Base-by-base conservation (phyloP, 1,284 basidiomycete genomes). In the Erythrobasidium hasegawianum region DNA sequence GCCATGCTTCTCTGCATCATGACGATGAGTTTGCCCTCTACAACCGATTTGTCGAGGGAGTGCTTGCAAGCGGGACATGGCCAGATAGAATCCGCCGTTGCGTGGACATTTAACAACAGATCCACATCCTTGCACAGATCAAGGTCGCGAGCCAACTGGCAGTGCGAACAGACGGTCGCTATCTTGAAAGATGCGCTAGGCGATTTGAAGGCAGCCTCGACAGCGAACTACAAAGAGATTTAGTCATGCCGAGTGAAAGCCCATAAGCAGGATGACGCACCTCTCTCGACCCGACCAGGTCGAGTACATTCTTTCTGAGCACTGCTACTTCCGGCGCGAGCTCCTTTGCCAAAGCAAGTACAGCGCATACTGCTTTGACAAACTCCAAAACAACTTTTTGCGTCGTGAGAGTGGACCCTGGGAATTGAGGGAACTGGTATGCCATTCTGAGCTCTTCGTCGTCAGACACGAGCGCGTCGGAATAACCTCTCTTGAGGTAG, bases 111-210 rank as follows among this genome's bases (percentile, higher is more conserved):
- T 2, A 68, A 52, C 29, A 92, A 80, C 47, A 96, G 83, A 69
- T 93, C 90, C 5, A 86, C 82, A 77, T 97, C 94, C n/a, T 94
- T 85, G 76, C 93, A 96, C 71, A 97, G 87, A 76, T 98, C 95
- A 71, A 98, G 89, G 67, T 71, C 72, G 18, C 90, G 85, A 68
- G 95, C 84, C 22, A 83, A 81, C 77, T 94, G 94, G 79, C 96
- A 99, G 74, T 88, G 85, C 59, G 84, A 85, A 77, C 96, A 98
- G 26, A 97, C 88, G 76, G 90, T 90, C 24, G 87, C 83, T 26
- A 97, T 79, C 71, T 88, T 87, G 69, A 97, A 84, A 2, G 91
- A 86, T 74, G 96, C 88, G 79, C 95, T 97, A 0, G 95, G 95
- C 75, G 97, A 95, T 64, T 85, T 84, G 81, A 94, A 97, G 0